Conservation (phyloP, 805 yeast species). For the Saccharomyces mikatae region DNA sequence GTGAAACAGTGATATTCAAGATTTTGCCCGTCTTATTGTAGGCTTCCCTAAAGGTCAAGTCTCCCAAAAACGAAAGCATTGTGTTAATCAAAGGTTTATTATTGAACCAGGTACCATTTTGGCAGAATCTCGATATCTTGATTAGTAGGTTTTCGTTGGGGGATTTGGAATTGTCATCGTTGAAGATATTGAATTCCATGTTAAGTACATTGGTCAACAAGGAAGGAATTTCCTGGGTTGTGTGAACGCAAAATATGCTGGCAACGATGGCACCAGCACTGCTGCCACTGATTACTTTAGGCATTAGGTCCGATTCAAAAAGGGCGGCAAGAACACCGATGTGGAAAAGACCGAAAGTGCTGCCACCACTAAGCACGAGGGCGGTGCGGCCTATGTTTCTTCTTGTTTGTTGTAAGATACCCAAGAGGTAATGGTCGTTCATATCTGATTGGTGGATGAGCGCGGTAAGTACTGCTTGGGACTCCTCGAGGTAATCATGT, state of each 20-base stretch:
- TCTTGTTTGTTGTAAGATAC: slow-evolving; percentile 77
- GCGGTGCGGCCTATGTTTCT: slow-evolving; percentile 93
- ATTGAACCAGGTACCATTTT: slow-evolving; percentile 86
- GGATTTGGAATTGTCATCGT: slow-evolving; percentile 43
- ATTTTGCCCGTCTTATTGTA: slow-evolving; percentile 89
- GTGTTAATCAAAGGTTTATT: slow-evolving; percentile 61
- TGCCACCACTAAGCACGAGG: slow-evolving; percentile 90
- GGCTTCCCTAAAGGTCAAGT: slow-evolving; percentile 87
- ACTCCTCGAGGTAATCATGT: slow-evolving; percentile 76
- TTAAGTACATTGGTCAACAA: slow-evolving; percentile 43
- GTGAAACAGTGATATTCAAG: slow-evolving; percentile 88
- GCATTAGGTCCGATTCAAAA: slow-evolving; percentile 64
- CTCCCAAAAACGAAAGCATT: slow-evolving; percentile 74
- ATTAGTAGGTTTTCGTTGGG: slow-evolving; percentile 44
- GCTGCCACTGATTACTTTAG: slow-evolving; percentile 85
- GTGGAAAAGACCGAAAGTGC: slow-evolving; percentile 86
- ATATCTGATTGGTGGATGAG: slow-evolving; percentile 30
- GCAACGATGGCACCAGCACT: slow-evolving; percentile 96
- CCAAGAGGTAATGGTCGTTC: slow-evolving; percentile 63
- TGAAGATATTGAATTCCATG: slow-evolving; percentile 46
- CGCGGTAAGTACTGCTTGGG: slow-evolving; percentile 40
- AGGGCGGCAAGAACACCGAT: slow-evolving; percentile 84
- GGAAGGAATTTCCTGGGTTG: slow-evolving; percentile 57
- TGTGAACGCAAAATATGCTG: slow-evolving; percentile 72
- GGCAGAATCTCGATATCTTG: slow-evolving; percentile 54